phyloP scores from a whole-genome alignment of 2,329 filamentous ascomycete species.

The Lachnellula occidentalis region DNA sequence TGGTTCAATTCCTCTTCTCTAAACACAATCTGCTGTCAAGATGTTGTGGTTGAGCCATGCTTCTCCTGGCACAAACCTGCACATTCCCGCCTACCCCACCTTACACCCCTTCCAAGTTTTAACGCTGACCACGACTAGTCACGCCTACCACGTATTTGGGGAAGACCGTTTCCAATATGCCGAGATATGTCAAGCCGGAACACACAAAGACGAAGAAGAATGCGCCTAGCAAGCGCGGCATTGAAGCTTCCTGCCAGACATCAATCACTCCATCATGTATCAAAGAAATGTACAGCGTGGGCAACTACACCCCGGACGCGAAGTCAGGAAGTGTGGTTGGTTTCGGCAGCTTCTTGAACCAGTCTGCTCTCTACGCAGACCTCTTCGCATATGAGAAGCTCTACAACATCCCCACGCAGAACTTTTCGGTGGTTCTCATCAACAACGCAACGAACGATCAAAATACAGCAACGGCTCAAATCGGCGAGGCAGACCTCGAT shows the following conservation, averaged over 20 bases:
- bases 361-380: slow-evolving; percentile 44
- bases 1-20: too few species aligned
- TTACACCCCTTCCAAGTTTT: too few species aligned
- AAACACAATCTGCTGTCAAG: too few species aligned
- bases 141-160: slow-evolving; percentile 27
- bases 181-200: not conserved
- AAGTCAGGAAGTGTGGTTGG: slow-evolving; percentile 43
- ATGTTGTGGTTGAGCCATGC: too few species aligned
- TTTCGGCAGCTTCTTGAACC: slow-evolving; percentile 47
- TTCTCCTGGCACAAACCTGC: too few species aligned
- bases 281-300: slow-evolving; percentile 44
- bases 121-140: slow-evolving; percentile 1
- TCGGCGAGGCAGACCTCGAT: slow-evolving; percentile 35
- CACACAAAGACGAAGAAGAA: slow-evolving; percentile 1
- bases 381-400: slow-evolving; percentile 33
- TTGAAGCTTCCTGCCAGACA: slow-evolving; percentile 24
- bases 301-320: slow-evolving; percentile 39
- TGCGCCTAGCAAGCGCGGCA: not conserved
- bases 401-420: slow-evolving; percentile 39
- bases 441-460: slow-evolving; percentile 39
- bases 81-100: too few species aligned
- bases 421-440: slow-evolving; percentile 38
- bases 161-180: slow-evolving; percentile 12
- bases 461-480: slow-evolving; percentile 16
- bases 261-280: slow-evolving; percentile 43